Evolutionary conservation across 257 asterid species (phyloP), one percentile per base, ranked within the genome.

Genomic region (Fraxinus excelsior): DNA sequence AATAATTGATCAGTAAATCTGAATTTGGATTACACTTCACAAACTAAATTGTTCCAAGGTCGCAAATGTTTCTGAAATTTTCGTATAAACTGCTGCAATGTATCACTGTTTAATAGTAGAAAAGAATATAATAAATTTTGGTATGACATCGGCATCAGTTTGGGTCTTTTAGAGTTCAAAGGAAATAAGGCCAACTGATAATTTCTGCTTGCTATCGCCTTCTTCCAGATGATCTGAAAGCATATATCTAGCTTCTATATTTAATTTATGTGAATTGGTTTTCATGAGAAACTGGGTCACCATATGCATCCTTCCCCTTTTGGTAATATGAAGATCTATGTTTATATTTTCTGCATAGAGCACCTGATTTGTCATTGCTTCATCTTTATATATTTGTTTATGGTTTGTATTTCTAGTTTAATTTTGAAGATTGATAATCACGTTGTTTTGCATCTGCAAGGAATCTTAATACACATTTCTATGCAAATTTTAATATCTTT

Each of bases 381-480:
- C 51, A 29, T 70, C 23, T 58, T 69, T 71, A 37, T 49, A 28
- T 38, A 38, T 58, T 19, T 51, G 74, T 51, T 58, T 23, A 46
- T 56, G n/a, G n/a, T 56, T 67, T 58, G n/a, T 53, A 26, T 70
- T 70, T 58, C 29, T 44, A 32, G 5, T 21, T 67, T 34, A 26
- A 19, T 26, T 7, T 74, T 58, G 71, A 68, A 74, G 42, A 35
- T 56, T 62, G 31, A 10, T 65, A 60, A 21, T 70, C 56, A 60
- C 40, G 11, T 58, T 58, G 66, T 71, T 28, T n/a, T 37, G 14
- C 29, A 70, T 65, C 49, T 13, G 11, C 46, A 29, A 42, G 12
- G 56, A 70, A 68, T 53, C 49, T 67, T 42, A 60, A 28, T 1
- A 5, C 42, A 10, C 49, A 56, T 40, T 23, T 29, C 28, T 3